A percentile compares a stretch with the other conserved stretches of the same genome.
These are phyloP conservation scores for Citrullus mucosospermus DNA, from an alignment of 306 rosid species.

Conservation along the genomic window DNA sequence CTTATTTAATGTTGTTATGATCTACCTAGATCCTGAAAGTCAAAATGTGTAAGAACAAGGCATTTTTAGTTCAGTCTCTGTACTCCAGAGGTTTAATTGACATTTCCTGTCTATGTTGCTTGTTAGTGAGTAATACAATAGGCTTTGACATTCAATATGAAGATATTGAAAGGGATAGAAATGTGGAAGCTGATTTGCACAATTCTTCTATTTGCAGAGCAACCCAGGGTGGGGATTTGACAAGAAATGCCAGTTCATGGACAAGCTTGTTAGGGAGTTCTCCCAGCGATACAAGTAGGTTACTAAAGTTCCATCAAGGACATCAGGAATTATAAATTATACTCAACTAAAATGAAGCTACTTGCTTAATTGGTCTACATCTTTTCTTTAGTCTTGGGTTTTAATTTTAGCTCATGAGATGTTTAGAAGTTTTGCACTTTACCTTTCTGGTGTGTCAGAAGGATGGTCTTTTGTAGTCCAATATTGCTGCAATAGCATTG, in stretches of 20 bases:
- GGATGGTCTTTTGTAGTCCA: neutral
- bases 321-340: neutral
- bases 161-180: neutral
- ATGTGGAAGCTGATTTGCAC: neutral
- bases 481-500: neutral
- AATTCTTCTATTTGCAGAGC: slow-evolving; percentile 40
- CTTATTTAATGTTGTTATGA: neutral
- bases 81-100: neutral
- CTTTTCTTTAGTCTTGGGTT: neutral
- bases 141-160: neutral
- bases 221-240: slow-evolving; percentile 92
- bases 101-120: neutral
- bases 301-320: neutral
- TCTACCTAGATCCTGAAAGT: neutral
- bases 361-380: neutral
- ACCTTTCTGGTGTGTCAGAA: neutral
- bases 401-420: neutral
- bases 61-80: neutral
- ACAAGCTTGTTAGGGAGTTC: slow-evolving; percentile 52
- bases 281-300: slow-evolving; percentile 53
- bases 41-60: neutral
- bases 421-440: neutral
- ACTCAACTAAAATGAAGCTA: neutral
- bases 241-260: slow-evolving; percentile 86
- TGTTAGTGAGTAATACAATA: neutral